These are phyloP conservation scores for Polytrichum formosum DNA, from an alignment of 225 moss, liverwort and hornwort species.

Conservation along the genomic window DNA sequence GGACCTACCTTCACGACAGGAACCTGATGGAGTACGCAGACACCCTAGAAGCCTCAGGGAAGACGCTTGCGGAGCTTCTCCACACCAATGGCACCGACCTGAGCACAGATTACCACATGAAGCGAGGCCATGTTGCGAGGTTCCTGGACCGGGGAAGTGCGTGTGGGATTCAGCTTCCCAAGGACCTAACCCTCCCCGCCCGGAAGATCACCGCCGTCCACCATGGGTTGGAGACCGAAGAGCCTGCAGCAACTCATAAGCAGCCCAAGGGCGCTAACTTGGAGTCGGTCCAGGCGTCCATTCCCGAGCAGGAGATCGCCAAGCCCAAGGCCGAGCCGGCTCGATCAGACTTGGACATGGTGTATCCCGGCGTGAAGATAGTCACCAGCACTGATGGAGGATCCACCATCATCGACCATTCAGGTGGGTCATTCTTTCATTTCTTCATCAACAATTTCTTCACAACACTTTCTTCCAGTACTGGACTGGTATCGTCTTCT, in stretches of 20 bases:
- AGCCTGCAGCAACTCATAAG: background rate
- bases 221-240: constrained; percentile 5
- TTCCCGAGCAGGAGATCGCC: background rate
- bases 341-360: background rate
- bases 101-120: constrained; percentile 62
- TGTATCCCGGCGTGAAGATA: constrained; percentile 8
- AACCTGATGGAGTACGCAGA: constrained; percentile 83
- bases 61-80: constrained; percentile 63
- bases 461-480: no score
- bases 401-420: constrained; percentile 1
- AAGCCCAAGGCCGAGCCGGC: background rate
- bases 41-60: constrained; percentile 61
- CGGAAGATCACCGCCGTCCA: constrained; percentile 36
- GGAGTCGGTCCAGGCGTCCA: background rate
- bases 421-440: background rate
- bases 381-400: background rate
- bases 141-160: constrained; percentile 69
- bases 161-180: constrained; percentile 61
- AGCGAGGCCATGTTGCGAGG: constrained; percentile 82
- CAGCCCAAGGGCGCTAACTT: background rate
- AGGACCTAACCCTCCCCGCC: constrained; percentile 53
- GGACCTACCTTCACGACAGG: constrained; percentile 78
- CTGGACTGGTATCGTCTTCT: no score
- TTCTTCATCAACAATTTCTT: background rate
- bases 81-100: constrained; percentile 44